Evolutionary conservation across 1,139 yeast genomes (phyloP), one percentile per base, ranked within the genome.

Genomic region (Pichia sp.): DNA sequence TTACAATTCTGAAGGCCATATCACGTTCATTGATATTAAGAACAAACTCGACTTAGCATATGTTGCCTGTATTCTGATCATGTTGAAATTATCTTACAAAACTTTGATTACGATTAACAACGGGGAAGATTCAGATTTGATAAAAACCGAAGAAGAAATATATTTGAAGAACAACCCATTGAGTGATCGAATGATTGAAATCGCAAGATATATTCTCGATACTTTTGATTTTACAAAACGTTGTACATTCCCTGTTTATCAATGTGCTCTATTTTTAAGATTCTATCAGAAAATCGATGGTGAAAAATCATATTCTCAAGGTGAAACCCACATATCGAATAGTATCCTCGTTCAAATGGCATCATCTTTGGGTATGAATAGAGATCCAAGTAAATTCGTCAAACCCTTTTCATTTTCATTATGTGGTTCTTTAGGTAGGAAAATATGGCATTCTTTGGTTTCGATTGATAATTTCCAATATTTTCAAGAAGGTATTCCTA

Each of bases 191-290:
- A 65, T 67, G 20, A 67, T 76, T 21, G 69, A 67, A 43, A 69
- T 75, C 45, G 83, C 85, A 0, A 77, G 75, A 51, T 64, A 70
- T 48, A 79, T 84, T 55, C 61, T 81, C 34, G 70, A 72, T 50
- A 79, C 76, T 53, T 79, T 80, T 59, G 72, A 73, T 42, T 50
- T 77, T 18, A 58, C 73, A 38, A 63, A 76, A 46, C 70, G 76
- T 47, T 72, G 78, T 15, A 72, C 75, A 14, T 57, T 79, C 22
- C 70, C 73, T 0, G 72, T 78, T 10, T 65, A 80, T 27, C 83
- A 79, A 55, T 73, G 79, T 37, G 68, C 72, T 3, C 49, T 77
- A 11, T 61, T 69, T 52, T 66, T 76, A 63, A 62, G 77, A 30
- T 61, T 75, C 14, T 78, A 77, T 52, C 71, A 71, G 32, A 60